A percentile compares a stretch with the other conserved stretches of the same genome.
Conservation (phyloP, 2,329 filamentous ascomycete species). For the Colletotrichum eleusines region DNA sequence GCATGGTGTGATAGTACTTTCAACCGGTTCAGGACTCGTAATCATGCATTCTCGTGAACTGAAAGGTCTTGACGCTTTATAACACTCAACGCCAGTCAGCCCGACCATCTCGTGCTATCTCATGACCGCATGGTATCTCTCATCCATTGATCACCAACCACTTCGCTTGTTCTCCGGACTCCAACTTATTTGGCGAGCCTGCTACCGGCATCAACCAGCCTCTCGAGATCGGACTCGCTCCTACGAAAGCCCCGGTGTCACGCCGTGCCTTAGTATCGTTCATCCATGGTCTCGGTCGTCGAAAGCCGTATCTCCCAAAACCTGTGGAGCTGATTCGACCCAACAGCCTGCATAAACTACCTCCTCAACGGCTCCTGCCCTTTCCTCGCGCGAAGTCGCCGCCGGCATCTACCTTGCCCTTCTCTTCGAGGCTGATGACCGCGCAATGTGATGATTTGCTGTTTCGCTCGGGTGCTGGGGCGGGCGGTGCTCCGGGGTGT, state of each 20-base stretch:
- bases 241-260: not conserved
- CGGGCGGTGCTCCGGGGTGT: slow-evolving; percentile 2
- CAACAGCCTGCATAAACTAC: not conserved
- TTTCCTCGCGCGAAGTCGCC: slow-evolving; percentile 1
- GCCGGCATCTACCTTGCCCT: slow-evolving; percentile 8
- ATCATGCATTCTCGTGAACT: not conserved
- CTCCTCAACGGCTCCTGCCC: slow-evolving; percentile 1
- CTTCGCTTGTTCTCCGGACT: not conserved
- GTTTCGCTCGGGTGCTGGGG: not conserved
- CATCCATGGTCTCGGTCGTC: slow-evolving; percentile 25
- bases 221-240: not conserved
- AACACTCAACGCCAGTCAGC: not conserved
- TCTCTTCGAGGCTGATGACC: not conserved
- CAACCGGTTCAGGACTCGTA: not conserved
- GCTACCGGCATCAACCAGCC: not conserved
- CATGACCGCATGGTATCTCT: not conserved
- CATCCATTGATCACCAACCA: not conserved
- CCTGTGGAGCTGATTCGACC: slow-evolving; percentile 7
- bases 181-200: not conserved
- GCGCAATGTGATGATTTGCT: slow-evolving; percentile 9
- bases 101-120: not conserved
- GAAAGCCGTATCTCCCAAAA: slow-evolving; percentile 12
- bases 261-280: not conserved
- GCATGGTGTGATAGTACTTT: not conserved
- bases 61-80: too few relatives aligned